Conservation (phyloP, 2,329 filamentous ascomycete species). For the Penicillium sumatraense region DNA sequence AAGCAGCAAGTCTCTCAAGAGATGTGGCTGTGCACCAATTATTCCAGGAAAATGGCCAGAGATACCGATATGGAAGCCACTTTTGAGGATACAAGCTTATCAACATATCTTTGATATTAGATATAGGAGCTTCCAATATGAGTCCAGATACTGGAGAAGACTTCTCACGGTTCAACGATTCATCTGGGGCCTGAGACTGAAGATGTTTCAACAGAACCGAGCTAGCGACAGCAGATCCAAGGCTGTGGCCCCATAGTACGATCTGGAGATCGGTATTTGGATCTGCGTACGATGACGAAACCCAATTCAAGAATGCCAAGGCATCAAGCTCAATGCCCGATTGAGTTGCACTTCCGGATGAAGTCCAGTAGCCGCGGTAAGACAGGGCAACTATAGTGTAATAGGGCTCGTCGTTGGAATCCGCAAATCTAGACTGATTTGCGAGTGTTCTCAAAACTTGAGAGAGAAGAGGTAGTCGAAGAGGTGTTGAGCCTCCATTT, state of each 20-base stretch:
- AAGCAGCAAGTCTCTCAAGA: slow-evolving; percentile 43
- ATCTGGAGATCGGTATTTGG: slow-evolving; percentile 41
- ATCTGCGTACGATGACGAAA: slow-evolving; percentile 48
- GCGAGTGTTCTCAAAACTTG: slow-evolving; percentile 42
- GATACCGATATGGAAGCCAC: slow-evolving; percentile 77
- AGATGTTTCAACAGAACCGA: slow-evolving; percentile 58
- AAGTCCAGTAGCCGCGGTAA: slow-evolving; percentile 79
- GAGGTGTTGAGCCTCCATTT: slow-evolving; percentile 37
- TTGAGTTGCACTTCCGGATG: slow-evolving; percentile 71
- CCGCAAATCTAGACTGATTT: background rate
- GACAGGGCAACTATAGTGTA: slow-evolving; percentile 55
- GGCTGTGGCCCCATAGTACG: slow-evolving; percentile 77
- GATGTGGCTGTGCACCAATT: slow-evolving; percentile 55
- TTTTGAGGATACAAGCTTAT: slow-evolving; percentile 74
- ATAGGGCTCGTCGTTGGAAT: background rate
- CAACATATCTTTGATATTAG: slow-evolving; percentile 72
- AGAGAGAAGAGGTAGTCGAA: slow-evolving; percentile 50
- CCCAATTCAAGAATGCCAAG: slow-evolving; percentile 67
- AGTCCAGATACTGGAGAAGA: slow-evolving; percentile 50
- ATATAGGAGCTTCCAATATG: slow-evolving; percentile 77
- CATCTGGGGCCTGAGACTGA: slow-evolving; percentile 15
- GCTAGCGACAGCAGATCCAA: slow-evolving; percentile 73
- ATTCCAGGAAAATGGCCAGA: slow-evolving; percentile 74
- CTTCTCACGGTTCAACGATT: fast-evolving
- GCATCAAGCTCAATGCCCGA: slow-evolving; percentile 71